These are phyloP conservation scores for Gaultheria prostrata DNA, from an alignment of 148 eudicot species.

Conservation along the genomic window DNA sequence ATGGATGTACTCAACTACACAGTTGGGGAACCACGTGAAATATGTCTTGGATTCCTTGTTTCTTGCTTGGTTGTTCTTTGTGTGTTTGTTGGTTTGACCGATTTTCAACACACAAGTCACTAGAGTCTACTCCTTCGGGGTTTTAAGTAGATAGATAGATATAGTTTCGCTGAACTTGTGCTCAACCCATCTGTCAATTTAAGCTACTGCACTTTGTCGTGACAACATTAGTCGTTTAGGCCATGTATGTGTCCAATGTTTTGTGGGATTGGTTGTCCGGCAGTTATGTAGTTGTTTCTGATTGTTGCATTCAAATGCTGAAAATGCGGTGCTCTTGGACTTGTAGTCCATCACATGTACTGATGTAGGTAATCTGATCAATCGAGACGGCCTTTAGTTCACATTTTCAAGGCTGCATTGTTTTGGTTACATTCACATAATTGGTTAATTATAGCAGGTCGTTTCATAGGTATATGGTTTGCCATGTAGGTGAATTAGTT, in stretches of 20 bases:
- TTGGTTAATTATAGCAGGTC: background rate
- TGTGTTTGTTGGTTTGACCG: background rate
- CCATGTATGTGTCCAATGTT: background rate
- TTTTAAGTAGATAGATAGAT: background rate
- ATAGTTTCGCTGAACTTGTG: background rate
- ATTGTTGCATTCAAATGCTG: background rate
- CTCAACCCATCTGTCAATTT: background rate
- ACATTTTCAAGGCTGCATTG: background rate
- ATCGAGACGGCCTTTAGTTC: background rate
- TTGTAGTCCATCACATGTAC: background rate
- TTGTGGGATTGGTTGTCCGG: background rate
- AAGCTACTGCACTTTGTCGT: background rate
- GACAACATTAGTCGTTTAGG: background rate
- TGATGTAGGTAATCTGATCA: background rate
- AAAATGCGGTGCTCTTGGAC: background rate
- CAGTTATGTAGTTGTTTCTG: background rate
- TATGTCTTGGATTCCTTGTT: background rate
- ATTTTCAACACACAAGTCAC: background rate
- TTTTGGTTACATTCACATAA: background rate
- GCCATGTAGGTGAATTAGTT: background rate
- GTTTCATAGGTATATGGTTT: background rate
- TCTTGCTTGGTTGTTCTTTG: background rate
- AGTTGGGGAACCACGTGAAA: background rate
- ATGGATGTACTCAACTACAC: background rate
- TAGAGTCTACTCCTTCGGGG: background rate